These are phyloP conservation scores for Metarhizium album DNA, from an alignment of 2,329 filamentous ascomycete genomes.

Conservation along the genomic window DNA sequence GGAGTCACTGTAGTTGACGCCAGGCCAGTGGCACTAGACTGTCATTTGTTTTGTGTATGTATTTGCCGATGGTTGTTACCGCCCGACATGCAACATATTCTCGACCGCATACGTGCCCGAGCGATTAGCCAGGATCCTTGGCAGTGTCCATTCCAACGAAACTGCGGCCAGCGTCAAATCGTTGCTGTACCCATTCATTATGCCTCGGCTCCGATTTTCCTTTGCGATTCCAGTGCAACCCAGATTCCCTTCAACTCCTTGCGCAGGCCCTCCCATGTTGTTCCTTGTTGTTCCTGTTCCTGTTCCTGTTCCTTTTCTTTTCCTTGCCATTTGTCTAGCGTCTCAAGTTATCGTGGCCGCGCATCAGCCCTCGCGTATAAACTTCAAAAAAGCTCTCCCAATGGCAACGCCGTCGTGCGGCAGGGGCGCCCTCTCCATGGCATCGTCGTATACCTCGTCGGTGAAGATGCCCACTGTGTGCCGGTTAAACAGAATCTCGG, in stretches of 20 bases:
- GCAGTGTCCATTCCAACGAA: not conserved
- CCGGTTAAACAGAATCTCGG: conserved; percentile 34
- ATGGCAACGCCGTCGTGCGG: conserved; percentile 74
- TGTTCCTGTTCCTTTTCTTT: too few species aligned
- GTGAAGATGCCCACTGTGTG: conserved; percentile 57
- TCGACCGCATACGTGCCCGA: not conserved
- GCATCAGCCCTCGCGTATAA: conserved; percentile 48
- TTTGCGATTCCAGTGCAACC: not conserved
- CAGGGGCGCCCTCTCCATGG: conserved; percentile 51
- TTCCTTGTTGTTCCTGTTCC: too few species aligned
- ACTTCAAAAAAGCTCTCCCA: conserved; percentile 63
- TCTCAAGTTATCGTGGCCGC: not conserved
- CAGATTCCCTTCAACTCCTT: not conserved
- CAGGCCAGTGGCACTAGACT: not conserved
- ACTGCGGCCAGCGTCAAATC: not conserved
- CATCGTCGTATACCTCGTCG: conserved; percentile 58
- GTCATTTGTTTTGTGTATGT: not conserved
- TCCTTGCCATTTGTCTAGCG: not conserved
- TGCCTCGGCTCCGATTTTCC: not conserved
- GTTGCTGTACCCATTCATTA: not conserved
- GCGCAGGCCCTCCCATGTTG: not conserved
- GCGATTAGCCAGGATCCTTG: not conserved
- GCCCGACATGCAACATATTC: not conserved
- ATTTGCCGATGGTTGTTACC: not conserved
- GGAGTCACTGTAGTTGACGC: not conserved